Evolutionary conservation across 2,329 filamentous ascomycete genomes (phyloP).

Genomic region (Periconia sp.): DNA sequence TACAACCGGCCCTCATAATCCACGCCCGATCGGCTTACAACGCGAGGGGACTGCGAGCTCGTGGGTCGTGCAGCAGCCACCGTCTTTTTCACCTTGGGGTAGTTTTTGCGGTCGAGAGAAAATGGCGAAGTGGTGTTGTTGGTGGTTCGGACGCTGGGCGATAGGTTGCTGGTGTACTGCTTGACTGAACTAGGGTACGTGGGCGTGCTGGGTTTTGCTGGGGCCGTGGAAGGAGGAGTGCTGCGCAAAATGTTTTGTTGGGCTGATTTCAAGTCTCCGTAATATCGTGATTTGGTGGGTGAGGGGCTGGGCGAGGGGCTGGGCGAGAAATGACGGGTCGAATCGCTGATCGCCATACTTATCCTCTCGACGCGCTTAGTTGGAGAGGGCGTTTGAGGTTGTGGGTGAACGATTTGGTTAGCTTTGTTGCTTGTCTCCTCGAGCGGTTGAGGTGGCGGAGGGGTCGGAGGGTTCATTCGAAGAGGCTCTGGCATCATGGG

Average conservation of each 20-base stretch:
- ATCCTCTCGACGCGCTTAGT: conserved; percentile 22
- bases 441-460: conserved; percentile 28
- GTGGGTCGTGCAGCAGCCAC: conserved; percentile 32
- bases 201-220: conserved; percentile 22
- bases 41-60: conserved; percentile 42
- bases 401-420: not conserved
- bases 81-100: conserved; percentile 33
- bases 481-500: conserved; percentile 46
- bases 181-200: conserved; percentile 30
- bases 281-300: conserved; percentile 47
- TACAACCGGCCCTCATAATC: conserved; percentile 46
- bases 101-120: conserved; percentile 35
- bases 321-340: conserved; percentile 19
- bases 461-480: conserved; percentile 52
- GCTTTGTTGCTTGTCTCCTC: conserved; percentile 16
- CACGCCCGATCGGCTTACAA: conserved; percentile 51
- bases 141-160: conserved; percentile 12
- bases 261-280: conserved; percentile 51
- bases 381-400: conserved; percentile 10
- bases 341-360: conserved; percentile 29
- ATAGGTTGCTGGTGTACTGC: conserved; percentile 33
- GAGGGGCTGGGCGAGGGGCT: conserved; percentile 29
- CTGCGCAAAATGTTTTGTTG: conserved; percentile 38
- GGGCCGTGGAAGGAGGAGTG: conserved; percentile 24
- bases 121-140: conserved; percentile 21